phyloP scores from a whole-genome alignment of 139 green algal genomes.

The Auxenochlorella protothecoides region DNA sequence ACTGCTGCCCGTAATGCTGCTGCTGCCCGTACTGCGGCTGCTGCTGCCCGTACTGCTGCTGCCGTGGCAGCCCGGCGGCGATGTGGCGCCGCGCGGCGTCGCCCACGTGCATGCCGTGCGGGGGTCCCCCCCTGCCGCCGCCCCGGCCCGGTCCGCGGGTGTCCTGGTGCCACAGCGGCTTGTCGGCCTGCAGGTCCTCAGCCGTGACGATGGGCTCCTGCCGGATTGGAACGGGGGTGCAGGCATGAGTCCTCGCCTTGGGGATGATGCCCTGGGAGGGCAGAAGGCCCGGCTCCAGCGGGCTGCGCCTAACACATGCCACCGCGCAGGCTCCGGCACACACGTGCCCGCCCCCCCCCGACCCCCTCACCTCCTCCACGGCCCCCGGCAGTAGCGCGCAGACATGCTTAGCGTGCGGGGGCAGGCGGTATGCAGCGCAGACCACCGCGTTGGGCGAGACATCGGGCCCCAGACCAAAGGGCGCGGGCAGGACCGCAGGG shows the following conservation, averaged over 20 bases:
- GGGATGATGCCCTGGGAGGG: no score
- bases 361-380: slow-evolving; percentile 11
- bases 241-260: no score
- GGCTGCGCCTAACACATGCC: not conserved
- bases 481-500: slow-evolving; percentile 55
- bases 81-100: slow-evolving; percentile 15
- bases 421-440: slow-evolving; percentile 50
- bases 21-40: not conserved
- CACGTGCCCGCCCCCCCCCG: not conserved
- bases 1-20: not conserved
- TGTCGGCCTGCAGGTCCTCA: slow-evolving; percentile 25
- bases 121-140: slow-evolving; percentile 4
- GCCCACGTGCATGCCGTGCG: slow-evolving; percentile 9
- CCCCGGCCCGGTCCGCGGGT: slow-evolving; percentile 5
- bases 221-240: not conserved
- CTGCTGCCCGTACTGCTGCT: not conserved
- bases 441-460: slow-evolving; percentile 66
- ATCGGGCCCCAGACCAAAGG: slow-evolving; percentile 59
- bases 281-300: no score
- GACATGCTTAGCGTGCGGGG: slow-evolving; percentile 43
- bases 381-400: slow-evolving; percentile 21
- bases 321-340: not conserved
- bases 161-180: slow-evolving; percentile 47
- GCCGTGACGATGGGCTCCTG: slow-evolving; percentile 23
- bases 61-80: slow-evolving; percentile 4